These are phyloP conservation scores for Neopestalotiopsis sp. DNA, from an alignment of 2,329 filamentous ascomycete species.

Conservation along the genomic window DNA sequence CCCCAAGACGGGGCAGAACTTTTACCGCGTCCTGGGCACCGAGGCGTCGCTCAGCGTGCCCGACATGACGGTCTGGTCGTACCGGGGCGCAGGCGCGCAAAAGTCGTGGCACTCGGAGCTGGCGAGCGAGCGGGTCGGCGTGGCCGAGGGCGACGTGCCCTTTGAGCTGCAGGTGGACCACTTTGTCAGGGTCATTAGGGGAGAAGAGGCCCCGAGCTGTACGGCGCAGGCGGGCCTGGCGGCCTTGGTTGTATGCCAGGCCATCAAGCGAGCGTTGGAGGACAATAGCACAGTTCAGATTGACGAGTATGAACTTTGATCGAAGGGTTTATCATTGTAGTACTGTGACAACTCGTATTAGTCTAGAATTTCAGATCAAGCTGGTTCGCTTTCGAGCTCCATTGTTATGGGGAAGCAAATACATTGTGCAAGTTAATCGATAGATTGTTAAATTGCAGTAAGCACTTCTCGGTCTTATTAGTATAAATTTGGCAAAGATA, in stretches of 20 bases:
- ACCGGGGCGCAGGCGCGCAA: constrained; percentile 36
- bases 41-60: constrained; percentile 58
- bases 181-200: constrained; percentile 54
- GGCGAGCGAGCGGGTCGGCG: constrained; percentile 32
- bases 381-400: no score
- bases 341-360: background rate
- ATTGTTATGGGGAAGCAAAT: no score
- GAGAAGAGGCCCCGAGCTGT: constrained; percentile 50
- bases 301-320: constrained; percentile 20
- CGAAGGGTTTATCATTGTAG: background rate
- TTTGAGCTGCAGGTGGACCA: constrained; percentile 60
- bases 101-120: constrained; percentile 50
- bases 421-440: no score
- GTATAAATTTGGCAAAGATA: no score
- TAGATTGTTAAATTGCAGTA: no score
- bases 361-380: background rate
- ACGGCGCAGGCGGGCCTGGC: constrained; percentile 53
- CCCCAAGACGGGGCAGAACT: constrained; percentile 45
- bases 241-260: constrained; percentile 56
- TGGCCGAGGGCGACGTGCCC: constrained; percentile 37
- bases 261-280: constrained; percentile 51
- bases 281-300: constrained; percentile 33
- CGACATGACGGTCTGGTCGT: constrained; percentile 57
- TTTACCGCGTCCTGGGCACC: constrained; percentile 62
- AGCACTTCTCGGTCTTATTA: no score